Conservation (phyloP, 148 eudicot species). For the Vaccinium macrocarpon region DNA sequence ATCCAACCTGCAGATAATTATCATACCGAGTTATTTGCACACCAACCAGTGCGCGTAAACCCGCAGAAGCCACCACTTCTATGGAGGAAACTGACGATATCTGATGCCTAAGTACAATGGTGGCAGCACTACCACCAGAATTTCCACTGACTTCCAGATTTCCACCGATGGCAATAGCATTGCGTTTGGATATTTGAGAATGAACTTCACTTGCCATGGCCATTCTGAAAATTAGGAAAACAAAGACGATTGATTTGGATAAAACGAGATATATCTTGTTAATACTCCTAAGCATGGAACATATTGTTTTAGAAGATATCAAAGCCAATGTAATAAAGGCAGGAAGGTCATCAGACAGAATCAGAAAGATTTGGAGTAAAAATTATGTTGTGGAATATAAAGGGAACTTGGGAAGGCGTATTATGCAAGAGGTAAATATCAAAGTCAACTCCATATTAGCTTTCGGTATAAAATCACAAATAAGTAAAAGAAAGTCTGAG, state of each 20-base stretch:
- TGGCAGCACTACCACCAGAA: conserved; percentile 76
- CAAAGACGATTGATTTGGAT: conserved; percentile 8
- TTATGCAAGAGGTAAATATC: no score
- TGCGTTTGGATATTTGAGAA: conserved; percentile 72
- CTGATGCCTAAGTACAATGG: conserved; percentile 69
- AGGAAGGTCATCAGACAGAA: background rate
- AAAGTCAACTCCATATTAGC: background rate
- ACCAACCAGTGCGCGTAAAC: conserved; percentile 75
- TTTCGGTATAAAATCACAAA: background rate
- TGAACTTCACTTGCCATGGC: conserved; percentile 91
- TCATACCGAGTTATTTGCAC: conserved; percentile 77
- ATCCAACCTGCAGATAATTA: background rate
- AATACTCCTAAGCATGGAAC: background rate
- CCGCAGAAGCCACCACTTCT: conserved; percentile 78
- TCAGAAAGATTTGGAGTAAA: background rate
- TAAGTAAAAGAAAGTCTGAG: background rate
- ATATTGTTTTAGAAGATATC: background rate
- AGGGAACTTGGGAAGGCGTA: background rate
- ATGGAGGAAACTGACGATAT: conserved; percentile 64
- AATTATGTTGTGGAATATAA: background rate
- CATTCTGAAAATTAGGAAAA: conserved; percentile 56
- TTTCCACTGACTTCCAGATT: conserved; percentile 71
- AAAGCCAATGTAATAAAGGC: background rate
- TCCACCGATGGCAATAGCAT: conserved; percentile 75
- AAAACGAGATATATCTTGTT: background rate